Evolutionary conservation across 2,329 filamentous ascomycete species (phyloP), one percentile per base, ranked within the genome.

Genomic region (Penicillium sp.): DNA sequence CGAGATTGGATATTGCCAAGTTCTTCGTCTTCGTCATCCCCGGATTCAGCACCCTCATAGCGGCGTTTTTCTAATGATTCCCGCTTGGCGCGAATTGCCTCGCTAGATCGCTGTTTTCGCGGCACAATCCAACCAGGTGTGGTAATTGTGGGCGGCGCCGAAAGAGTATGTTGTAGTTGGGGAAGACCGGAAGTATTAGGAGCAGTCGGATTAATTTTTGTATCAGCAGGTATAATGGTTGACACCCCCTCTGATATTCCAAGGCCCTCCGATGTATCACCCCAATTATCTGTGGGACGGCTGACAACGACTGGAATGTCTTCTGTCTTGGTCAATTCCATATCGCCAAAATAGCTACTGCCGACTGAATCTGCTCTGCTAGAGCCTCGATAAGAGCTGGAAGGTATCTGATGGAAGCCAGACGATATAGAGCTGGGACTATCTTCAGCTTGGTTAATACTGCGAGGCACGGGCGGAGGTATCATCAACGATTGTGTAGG

Each of bases 11-110:
- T 67, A 63, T 80, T 79, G 26, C 52, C 91, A 5, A 95, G 80
- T 66, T 96, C 93, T 59, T 97, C 92, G 62, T 97, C 93, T 73
- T 97, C 93, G 64, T 97, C 93, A 65, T 97, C 93, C 4, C 92
- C 92, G 28, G 90, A 96, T 66, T 97, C 93, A 14, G 84, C 85
- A 55, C 89, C 86, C 64, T 96, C 90, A 38, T 85, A 71, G 5
- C 84, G 82, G 46, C 85, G 83, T 64, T 84, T 90, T 66, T 96
- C 90, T 33, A 90, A 74, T 6, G 85, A 86, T 62, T 91, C 88
- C 30, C 88, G 84, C 71, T 89, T 93, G 3, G 84, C 83, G 61
- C 83, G 85, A 23, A 91, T 82, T 61, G 88, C 86, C 66, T 96
- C 91, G 1, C 85, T 78, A 3, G 89, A 90, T 24, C 86, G 85